phyloP scores from a whole-genome alignment of 805 yeast species.

The Saturnispora mendoncae region DNA sequence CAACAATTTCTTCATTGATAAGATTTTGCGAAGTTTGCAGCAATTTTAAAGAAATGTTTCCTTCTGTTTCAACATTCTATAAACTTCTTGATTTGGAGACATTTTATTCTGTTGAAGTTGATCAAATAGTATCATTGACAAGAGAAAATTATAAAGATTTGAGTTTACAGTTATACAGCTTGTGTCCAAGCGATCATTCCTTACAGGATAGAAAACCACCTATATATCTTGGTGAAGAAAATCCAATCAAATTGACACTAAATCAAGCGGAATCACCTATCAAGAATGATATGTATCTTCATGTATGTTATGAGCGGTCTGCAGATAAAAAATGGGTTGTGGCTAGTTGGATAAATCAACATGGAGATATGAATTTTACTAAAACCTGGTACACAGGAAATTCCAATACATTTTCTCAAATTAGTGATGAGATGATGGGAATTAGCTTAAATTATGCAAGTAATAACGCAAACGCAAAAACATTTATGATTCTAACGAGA shows the following conservation, averaged over 20 bases:
- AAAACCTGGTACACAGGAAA: conserved; percentile 50
- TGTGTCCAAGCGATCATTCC: conserved; percentile 34
- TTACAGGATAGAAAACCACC: conserved; percentile 27
- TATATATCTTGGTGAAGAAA: conserved; percentile 33
- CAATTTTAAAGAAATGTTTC: conserved; percentile 32
- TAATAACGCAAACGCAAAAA: conserved; percentile 39
- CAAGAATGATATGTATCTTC: conserved; percentile 69
- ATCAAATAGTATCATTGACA: conserved; percentile 26
- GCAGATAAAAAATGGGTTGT: conserved; percentile 76
- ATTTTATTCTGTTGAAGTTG: conserved; percentile 30
- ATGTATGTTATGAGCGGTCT: conserved; percentile 78
- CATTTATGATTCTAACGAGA: conserved; percentile 59
- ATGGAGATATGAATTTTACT: conserved; percentile 50
- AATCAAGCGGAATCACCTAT: conserved; percentile 31
- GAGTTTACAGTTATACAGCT: conserved; percentile 49
- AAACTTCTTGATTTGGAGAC: conserved; percentile 36
- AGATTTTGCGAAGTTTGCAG: not conserved
- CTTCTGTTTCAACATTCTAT: conserved; percentile 26
- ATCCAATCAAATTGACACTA: conserved; percentile 36
- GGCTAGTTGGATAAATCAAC: conserved; percentile 84
- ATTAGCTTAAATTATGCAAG: conserved; percentile 40
- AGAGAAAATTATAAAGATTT: conserved; percentile 33
- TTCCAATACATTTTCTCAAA: conserved; percentile 38
- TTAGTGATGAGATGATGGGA: conserved; percentile 61
- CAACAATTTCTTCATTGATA: not conserved